Conservation (phyloP, 2,329 filamentous ascomycete species). For the Fusarium annulatum region DNA sequence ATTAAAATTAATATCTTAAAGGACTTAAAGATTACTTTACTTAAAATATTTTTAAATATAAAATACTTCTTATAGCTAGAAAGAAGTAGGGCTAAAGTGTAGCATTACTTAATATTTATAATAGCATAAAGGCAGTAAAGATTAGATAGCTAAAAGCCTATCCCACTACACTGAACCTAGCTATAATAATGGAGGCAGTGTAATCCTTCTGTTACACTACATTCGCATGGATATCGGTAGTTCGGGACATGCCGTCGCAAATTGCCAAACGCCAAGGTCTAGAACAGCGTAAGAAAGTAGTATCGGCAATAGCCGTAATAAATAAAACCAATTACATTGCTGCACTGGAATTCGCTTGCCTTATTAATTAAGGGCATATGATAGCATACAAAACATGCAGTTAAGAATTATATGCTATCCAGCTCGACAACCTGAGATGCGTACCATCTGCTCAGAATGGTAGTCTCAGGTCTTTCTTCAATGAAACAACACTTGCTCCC, state of each 20-base stretch:
- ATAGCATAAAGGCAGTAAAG: too few species aligned
- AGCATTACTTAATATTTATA: too few species aligned
- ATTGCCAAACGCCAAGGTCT: background rate
- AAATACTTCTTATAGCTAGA: too few species aligned
- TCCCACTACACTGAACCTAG: too few species aligned
- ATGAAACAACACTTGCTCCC: fast-evolving
- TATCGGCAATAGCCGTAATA: background rate
- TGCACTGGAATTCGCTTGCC: too few species aligned
- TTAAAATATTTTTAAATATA: too few species aligned
- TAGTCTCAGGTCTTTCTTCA: fast-evolving
- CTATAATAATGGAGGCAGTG: background rate
- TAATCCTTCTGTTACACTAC: background rate
- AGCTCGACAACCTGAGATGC: background rate
- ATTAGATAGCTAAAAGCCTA: too few species aligned
- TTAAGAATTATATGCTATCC: fast-evolving
- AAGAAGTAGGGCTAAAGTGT: too few species aligned
- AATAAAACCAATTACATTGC: background rate
- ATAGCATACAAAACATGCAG: background rate
- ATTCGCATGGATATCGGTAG: background rate
- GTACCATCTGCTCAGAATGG: too few species aligned
- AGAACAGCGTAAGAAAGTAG: background rate
- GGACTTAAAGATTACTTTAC: too few species aligned
- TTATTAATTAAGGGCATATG: background rate
- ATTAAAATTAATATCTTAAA: too few species aligned
- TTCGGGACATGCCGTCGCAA: background rate